Evolutionary conservation across 1,284 basidiomycete genomes (phyloP), one percentile per base, ranked within the genome.

Genomic region (Ustanciosporium gigantosporum): DNA sequence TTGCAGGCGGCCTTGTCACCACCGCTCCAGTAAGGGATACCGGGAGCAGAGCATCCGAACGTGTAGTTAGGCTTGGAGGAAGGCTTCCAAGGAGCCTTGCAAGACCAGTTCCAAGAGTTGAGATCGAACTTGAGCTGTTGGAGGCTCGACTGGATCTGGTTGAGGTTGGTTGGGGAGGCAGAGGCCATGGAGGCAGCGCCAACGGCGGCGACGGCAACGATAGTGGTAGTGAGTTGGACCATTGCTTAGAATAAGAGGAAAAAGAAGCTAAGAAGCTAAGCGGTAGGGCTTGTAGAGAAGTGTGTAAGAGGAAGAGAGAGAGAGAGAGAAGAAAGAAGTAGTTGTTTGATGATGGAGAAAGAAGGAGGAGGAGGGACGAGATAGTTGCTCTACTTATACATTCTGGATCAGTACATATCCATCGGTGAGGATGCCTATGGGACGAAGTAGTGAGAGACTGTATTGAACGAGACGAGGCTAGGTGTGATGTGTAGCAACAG

Each of bases 1-100:
- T 5, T 8, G 52, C 51, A 56, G 35, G 36, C 32, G 31, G 31
- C 32, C 31, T 34, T 23, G 46, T 59, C 56, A 39, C 56, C 61
- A 25, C 61, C 61, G 19, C 46, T 29, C 56, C 55, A 65, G 19
- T 2, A 13, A 27, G 61, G 61, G 14, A 58, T 25, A 9, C 41
- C 41, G 21, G 35, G 27, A 21, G 22, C 22, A 3, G 17, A 0
- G 32, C 32, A 47, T n/a, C 47, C 52, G 16, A 9, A 40, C 34
- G 11, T 29, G 32, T 5, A 50, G 15, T 27, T 13, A 20, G 61
- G 56, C 16, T 45, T 41, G 8, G 50, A 49, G 15, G 36, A 31
- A 21, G 31, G 38, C 23, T 36, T 19, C 61, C 61, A 65, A 6
- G 61, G 61, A 27, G 48, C 46, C 15, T 38, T 44, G 31, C 35